Percentiles rank a stretch among this genome's conserved stretches.
These are phyloP conservation scores for Penicillium vulpinum DNA, from an alignment of 2,329 filamentous ascomycete species.

Conservation along the genomic window DNA sequence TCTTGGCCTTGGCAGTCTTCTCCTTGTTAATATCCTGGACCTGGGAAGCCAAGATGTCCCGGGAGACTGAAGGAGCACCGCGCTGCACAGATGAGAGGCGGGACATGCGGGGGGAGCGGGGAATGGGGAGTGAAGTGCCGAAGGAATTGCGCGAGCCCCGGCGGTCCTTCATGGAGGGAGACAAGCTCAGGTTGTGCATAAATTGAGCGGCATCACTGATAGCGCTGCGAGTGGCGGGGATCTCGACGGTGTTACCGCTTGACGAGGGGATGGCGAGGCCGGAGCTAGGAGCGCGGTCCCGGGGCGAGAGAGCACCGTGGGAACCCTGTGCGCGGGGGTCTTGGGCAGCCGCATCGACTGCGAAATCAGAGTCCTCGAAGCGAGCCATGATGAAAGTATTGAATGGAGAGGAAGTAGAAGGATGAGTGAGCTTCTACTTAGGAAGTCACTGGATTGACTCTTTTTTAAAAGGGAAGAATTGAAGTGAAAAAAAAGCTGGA, in stretches of 20 bases:
- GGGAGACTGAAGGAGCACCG: conserved; percentile 54
- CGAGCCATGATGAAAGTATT: conserved; percentile 55
- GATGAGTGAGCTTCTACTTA: conserved; percentile 10
- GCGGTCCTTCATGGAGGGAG: conserved; percentile 67
- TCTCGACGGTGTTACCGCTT: conserved; percentile 60
- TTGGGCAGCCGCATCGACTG: conserved; percentile 34
- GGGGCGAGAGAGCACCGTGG: conserved; percentile 27
- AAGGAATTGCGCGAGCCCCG: conserved; percentile 74
- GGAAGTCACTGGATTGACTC: conserved; percentile 12
- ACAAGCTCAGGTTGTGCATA: conserved; percentile 71
- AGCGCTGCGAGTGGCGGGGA: conserved; percentile 67
- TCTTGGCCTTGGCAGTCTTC: conserved; percentile 69
- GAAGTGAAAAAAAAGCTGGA: conserved; percentile 1
- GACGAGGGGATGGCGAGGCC: conserved; percentile 47
- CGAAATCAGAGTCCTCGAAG: conserved; percentile 60
- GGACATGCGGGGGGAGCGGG: conserved; percentile 67
- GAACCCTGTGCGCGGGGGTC: conserved; percentile 13
- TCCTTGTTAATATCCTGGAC: conserved; percentile 66
- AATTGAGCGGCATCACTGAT: conserved; percentile 67
- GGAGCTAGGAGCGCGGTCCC: conserved; percentile 29
- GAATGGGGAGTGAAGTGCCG: conserved; percentile 70
- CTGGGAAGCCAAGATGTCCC: conserved; percentile 69
- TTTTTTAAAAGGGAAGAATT: conserved; percentile 9
- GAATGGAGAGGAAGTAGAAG: conserved; percentile 6
- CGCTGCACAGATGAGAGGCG: conserved; percentile 64